These are phyloP conservation scores for Monotropa hypopitys DNA, from an alignment of 179 eudicot genomes.

Conservation along the genomic window DNA sequence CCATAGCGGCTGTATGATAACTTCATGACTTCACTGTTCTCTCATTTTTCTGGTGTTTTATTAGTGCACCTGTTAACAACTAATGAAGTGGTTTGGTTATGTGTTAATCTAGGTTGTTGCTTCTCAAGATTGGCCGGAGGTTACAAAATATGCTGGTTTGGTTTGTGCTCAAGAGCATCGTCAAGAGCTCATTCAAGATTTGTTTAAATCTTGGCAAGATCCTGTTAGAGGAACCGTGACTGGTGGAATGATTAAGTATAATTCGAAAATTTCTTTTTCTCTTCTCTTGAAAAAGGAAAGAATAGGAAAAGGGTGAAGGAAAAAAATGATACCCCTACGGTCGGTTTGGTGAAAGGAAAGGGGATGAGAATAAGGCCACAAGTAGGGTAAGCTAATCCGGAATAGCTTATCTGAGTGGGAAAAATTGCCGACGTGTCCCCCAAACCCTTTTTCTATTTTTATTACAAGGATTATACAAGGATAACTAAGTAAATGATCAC, in stretches of 20 bases:
- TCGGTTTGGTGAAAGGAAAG: too few species aligned
- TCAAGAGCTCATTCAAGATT: slow-evolving; percentile 83
- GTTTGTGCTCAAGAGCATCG: slow-evolving; percentile 89
- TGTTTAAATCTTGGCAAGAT: slow-evolving; percentile 64
- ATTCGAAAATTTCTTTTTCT: neutral
- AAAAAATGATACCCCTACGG: neutral
- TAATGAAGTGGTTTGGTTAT: slow-evolving; percentile 1
- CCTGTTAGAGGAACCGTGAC: slow-evolving; percentile 46
- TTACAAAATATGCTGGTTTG: slow-evolving; percentile 82
- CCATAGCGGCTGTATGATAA: slow-evolving; percentile 77
- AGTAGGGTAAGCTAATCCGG: too few species aligned
- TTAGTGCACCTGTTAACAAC: slow-evolving; percentile 8
- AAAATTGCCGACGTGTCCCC: too few species aligned
- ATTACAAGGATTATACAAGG: too few species aligned
- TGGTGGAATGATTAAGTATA: slow-evolving; percentile 86
- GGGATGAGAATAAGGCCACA: too few species aligned
- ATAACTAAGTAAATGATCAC: too few species aligned
- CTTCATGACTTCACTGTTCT: neutral
- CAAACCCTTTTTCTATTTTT: too few species aligned
- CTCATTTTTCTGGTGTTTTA: neutral
- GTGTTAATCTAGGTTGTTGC: slow-evolving; percentile 59
- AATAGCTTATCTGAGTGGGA: too few species aligned
- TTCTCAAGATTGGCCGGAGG: slow-evolving; percentile 96
- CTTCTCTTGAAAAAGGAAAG: neutral
- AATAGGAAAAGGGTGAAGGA: neutral